phyloP scores from a whole-genome alignment of 2,329 filamentous ascomycete species.

The Gremmenia infestans region DNA sequence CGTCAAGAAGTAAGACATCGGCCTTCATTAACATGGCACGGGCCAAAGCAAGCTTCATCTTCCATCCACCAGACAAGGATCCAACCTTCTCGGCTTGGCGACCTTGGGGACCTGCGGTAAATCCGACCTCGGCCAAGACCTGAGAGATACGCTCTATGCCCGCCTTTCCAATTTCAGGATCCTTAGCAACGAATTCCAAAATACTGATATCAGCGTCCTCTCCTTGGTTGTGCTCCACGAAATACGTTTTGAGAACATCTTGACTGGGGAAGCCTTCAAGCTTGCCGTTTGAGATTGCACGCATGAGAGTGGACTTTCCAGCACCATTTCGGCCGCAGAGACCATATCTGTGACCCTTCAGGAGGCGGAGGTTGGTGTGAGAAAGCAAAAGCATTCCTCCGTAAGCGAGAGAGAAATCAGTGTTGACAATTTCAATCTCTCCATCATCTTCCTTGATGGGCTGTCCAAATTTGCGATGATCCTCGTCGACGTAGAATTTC shows the following conservation, averaged over 20 bases:
- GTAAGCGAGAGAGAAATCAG: slow-evolving; percentile 94
- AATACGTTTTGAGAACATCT: slow-evolving; percentile 90
- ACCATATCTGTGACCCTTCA: slow-evolving; percentile 96
- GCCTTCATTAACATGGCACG: slow-evolving; percentile 94
- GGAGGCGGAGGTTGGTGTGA: slow-evolving; percentile 87
- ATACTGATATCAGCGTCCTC: slow-evolving; percentile 97
- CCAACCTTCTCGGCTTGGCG: slow-evolving; percentile 87
- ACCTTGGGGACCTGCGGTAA: slow-evolving; percentile 83
- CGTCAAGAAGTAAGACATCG: slow-evolving; percentile 94
- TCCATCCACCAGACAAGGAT: slow-evolving; percentile 86
- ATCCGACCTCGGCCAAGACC: slow-evolving; percentile 88
- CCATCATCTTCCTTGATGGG: slow-evolving; percentile 85
- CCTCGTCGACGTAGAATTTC: slow-evolving; percentile 73
- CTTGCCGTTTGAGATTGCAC: slow-evolving; percentile 91
- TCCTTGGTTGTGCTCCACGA: slow-evolving; percentile 98
- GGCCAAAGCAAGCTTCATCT: slow-evolving; percentile 98
- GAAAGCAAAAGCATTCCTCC: slow-evolving; percentile 95
- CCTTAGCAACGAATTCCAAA: slow-evolving; percentile 85
- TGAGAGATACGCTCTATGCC: slow-evolving; percentile 75
- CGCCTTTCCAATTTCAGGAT: slow-evolving; percentile 76
- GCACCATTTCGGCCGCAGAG: slow-evolving; percentile 96
- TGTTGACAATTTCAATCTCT: slow-evolving; percentile 94
- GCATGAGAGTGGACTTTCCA: slow-evolving; percentile 99
- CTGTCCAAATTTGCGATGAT: slow-evolving; percentile 79
- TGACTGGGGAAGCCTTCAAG: slow-evolving; percentile 93